Percentiles rank a stretch among this genome's conserved stretches.
phyloP scores from a whole-genome alignment of 179 eudicot species.

The Sideroxylon spinosum region DNA sequence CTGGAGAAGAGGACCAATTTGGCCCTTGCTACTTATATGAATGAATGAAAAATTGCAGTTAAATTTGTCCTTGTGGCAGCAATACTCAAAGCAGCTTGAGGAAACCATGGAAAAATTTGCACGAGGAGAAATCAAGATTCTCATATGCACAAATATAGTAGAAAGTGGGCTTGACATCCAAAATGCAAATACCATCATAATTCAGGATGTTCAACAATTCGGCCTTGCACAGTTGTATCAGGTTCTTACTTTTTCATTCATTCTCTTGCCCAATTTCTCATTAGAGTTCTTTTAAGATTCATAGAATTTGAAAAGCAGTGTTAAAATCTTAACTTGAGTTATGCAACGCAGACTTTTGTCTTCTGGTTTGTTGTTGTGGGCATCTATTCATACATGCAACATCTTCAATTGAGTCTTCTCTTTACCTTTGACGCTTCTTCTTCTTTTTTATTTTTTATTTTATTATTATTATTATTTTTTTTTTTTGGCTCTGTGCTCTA shows the following conservation, averaged over 20 bases:
- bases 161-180: slow-evolving; percentile 98
- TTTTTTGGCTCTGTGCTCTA: too few species aligned
- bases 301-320: slow-evolving; percentile 1
- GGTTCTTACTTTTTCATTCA: slow-evolving; percentile 36
- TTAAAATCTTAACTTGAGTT: slow-evolving; percentile 2
- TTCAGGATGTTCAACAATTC: slow-evolving; percentile 95
- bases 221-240: slow-evolving; percentile 97
- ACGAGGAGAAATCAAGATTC: slow-evolving; percentile 63
- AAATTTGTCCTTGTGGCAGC: slow-evolving; percentile 45
- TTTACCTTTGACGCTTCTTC: too few species aligned
- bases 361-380: neutral
- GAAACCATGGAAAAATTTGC: slow-evolving; percentile 90
- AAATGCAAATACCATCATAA: slow-evolving; percentile 89
- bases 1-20: too few species aligned
- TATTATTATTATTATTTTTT: too few species aligned
- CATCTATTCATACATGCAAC: neutral
- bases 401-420: too few species aligned
- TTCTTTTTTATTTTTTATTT: too few species aligned
- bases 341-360: neutral
- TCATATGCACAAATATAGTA: slow-evolving; percentile 88
- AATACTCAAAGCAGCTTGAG: slow-evolving; percentile 91
- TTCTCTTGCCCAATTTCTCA: neutral
- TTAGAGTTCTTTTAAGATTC: slow-evolving; percentile 5
- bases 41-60: neutral
- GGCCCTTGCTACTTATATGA: neutral